Base-by-base conservation (phyloP, 176 grass and related monocot species). In the Musa itinerans region DNA sequence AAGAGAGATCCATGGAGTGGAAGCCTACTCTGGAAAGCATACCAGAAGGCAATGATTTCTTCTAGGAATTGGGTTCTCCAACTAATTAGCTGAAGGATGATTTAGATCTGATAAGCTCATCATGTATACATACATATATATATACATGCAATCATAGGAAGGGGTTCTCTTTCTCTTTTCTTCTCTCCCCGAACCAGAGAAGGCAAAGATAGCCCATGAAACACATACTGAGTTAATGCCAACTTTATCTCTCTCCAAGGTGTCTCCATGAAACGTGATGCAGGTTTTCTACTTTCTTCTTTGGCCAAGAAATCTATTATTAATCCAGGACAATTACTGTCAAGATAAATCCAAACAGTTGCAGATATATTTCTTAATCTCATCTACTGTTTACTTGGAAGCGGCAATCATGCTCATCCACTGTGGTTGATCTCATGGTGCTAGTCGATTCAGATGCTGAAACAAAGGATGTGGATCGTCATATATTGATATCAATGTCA, bases 11-110 rank as follows among this genome's bases (percentile, higher is more conserved):
- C 52, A 56, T 52, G 22, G 58, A 20, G 50, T 83, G 85, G 85
- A 83, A 76, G 63, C 80, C 76, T 17, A 17, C 54, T 51, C 57
- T 87, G 55, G 25, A 83, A 65, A 87, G 85, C 80, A 87, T 87
- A 69, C 76, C 81, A 15, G 85, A 87, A 75, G 81, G 74, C 71
- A 73, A 49, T 77, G 49, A 80, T 80, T 71, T 34, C 70, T 79
- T 27, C 53, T 83, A 63, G 25, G 2, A 12, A 3, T 11, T 59
- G 29, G 14, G 10, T 48, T 69, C 48, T 69, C 24, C 16, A 69
- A 2, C 26, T 19, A 43, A 19, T 50, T 14, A 16, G 24, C 29
- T 19, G 4, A 34, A 69, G 2, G 27, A 43, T 16, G 29, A 29
- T 68, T 11, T 43, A 68, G 3, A 43, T 43, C 43, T 68, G 27